phyloP scores from a whole-genome alignment of 2,329 filamentous ascomycete species.

The Fusarium sacchari region DNA sequence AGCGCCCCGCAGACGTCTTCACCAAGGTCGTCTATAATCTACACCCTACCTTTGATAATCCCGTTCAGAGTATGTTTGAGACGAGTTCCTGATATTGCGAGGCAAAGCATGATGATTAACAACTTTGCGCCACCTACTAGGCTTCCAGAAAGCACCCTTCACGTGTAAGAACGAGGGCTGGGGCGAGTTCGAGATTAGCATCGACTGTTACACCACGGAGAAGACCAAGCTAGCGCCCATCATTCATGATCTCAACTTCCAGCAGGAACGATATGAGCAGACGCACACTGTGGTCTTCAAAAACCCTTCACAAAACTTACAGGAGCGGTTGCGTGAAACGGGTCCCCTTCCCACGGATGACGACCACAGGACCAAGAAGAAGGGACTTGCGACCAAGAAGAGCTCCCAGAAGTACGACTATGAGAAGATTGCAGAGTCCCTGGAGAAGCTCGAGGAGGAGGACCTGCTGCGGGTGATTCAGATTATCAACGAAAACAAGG shows the following conservation, averaged over 20 bases:
- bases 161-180: slow-evolving; percentile 92
- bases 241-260: slow-evolving; percentile 92
- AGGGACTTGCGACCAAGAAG: slow-evolving; percentile 76
- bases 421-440: slow-evolving; percentile 93
- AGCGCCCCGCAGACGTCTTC: slow-evolving; percentile 85
- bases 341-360: slow-evolving; percentile 85
- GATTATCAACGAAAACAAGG: slow-evolving; percentile 98
- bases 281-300: slow-evolving; percentile 86
- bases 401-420: slow-evolving; percentile 81
- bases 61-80: slow-evolving; percentile 76
- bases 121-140: slow-evolving; percentile 54
- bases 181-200: slow-evolving; percentile 97
- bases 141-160: slow-evolving; percentile 87
- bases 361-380: slow-evolving; percentile 68
- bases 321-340: slow-evolving; percentile 82
- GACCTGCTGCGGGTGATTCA: slow-evolving; percentile 95
- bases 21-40: slow-evolving; percentile 93
- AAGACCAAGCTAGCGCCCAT: slow-evolving; percentile 83
- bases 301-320: slow-evolving; percentile 88
- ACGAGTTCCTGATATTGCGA: background rate
- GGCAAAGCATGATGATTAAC: slow-evolving; percentile 23
- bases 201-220: slow-evolving; percentile 83
- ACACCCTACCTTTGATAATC: slow-evolving; percentile 91
- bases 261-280: slow-evolving; percentile 80
- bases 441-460: slow-evolving; percentile 91